Evolutionary conservation across 2,329 filamentous ascomycete genomes (phyloP), one percentile per base, ranked within the genome.

Genomic region (Botrytis fabae): DNA sequence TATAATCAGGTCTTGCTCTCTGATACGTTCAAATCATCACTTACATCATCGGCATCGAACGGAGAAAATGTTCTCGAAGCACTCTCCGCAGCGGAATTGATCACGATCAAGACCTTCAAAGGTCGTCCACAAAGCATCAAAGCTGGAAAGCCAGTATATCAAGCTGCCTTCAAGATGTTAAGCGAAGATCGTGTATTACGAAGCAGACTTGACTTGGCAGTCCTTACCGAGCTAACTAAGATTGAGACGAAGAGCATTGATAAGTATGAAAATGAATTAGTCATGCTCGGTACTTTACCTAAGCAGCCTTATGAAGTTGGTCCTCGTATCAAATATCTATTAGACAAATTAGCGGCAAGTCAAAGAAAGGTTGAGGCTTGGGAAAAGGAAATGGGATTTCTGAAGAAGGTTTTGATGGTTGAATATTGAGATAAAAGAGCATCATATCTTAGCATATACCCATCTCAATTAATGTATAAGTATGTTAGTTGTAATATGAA

Each of bases 1-100:
- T 98, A 97, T 85, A 95, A 97, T 82, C 92, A 97, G 79, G 86
- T 97, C 2, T 84, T 98, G 0, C 87, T 97, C 2, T 89, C 91
- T 6, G 90, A 92, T 72, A 87, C 93, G 0, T 97, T 97, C 82
- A 89, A 91, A 35, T 84, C 85, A 0, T 89, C 88, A 1, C 82
- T 84, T 9, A 84, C 82, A 0, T 51, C 84, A 0, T 81, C 82
- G 0, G 86, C 85, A 0, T 81, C 87, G 2, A 88, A 89, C 73
- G 93, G 92, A 73, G 94, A 97, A 78, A 84, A 86, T 0, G 92
- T 92, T 0, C 86, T 99, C 20, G 92, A 94, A 74, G 90, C 90
- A 0, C 89, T 99, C 1, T 92, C 95, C 70, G 92, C 94, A 79
- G 90, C 93, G 0, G 96, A 98, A 81, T 89, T 98, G 46, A 94